These are phyloP conservation scores for Arachis hypogaea DNA, from an alignment of 306 rosid genomes.

Conservation along the genomic window DNA sequence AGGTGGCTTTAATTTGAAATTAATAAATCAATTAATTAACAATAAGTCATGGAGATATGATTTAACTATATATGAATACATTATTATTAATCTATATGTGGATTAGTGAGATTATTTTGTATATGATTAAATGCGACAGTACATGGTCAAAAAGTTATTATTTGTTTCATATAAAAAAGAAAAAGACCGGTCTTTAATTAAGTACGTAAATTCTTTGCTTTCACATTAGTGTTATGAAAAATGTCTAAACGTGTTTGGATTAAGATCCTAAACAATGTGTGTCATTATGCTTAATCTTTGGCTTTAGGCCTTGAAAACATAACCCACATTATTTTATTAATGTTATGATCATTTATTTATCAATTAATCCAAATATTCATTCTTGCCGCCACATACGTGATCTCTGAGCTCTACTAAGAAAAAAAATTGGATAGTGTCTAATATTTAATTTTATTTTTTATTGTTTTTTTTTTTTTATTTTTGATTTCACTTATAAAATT, in stretches of 20 bases:
- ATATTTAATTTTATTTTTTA: too few relatives aligned
- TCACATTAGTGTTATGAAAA: constrained; percentile 23
- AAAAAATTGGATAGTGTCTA: too few relatives aligned
- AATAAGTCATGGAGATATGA: background rate
- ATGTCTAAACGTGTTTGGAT: constrained; percentile 37
- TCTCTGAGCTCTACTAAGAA: background rate
- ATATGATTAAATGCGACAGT: background rate
- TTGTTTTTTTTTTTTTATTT: too few relatives aligned
- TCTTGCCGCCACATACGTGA: constrained; percentile 16
- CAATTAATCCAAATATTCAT: background rate
- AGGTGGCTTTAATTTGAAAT: background rate
- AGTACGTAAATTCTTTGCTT: constrained; percentile 28
- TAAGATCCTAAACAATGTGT: constrained; percentile 28
- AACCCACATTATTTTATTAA: background rate
- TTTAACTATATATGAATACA: constrained; percentile 14
- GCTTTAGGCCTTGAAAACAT: constrained; percentile 36
- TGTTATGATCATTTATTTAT: background rate
- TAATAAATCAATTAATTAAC: background rate
- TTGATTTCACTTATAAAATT: too few relatives aligned
- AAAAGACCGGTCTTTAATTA: background rate
- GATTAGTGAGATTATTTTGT: too few relatives aligned
- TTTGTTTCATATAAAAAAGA: constrained; percentile 39
- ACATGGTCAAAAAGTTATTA: constrained; percentile 57
- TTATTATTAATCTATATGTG: background rate
- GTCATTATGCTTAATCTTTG: constrained; percentile 44